These are phyloP conservation scores for Fistulinella prunicolor DNA, from an alignment of 768 basidiomycete genomes.

Conservation along the genomic window DNA sequence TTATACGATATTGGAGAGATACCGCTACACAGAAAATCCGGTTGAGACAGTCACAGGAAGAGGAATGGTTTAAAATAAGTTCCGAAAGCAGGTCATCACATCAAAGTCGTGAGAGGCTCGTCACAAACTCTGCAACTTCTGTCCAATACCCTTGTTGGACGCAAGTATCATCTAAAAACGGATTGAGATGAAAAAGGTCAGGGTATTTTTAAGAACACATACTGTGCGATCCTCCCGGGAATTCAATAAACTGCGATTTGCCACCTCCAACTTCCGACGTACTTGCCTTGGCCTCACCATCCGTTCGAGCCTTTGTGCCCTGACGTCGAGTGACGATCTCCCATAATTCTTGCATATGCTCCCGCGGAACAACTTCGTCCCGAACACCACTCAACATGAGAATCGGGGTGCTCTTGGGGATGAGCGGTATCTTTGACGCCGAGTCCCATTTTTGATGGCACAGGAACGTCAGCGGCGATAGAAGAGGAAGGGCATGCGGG, in stretches of 20 bases:
- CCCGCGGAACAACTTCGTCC: constrained; percentile 53
- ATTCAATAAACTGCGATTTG: constrained; percentile 55
- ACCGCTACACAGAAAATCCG: neutral
- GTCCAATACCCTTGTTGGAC: constrained; percentile 54
- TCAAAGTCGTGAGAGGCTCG: constrained; percentile 18
- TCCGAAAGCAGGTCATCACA: neutral
- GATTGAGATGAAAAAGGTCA: neutral
- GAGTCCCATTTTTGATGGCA: constrained; percentile 91
- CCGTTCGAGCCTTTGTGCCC: constrained; percentile 29
- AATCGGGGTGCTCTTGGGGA: constrained; percentile 66
- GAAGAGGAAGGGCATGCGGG: constrained; percentile 72
- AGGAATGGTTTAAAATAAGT: too few species aligned
- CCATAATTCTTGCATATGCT: constrained; percentile 65
- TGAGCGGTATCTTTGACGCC: constrained; percentile 55
- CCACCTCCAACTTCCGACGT: constrained; percentile 49
- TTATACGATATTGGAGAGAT: too few species aligned
- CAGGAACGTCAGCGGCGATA: constrained; percentile 72
- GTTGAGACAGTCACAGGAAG: neutral
- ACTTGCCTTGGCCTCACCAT: constrained; percentile 28
- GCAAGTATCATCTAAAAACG: constrained; percentile 49
- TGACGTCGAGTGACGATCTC: constrained; percentile 51
- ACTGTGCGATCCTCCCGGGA: constrained; percentile 57
- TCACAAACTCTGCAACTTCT: constrained; percentile 49
- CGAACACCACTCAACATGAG: constrained; percentile 73
- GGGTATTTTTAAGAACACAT: constrained; percentile 15